Conservation (phyloP, 495 filamentous ascomycete species). For the Lasiosphaeria miniovina region DNA sequence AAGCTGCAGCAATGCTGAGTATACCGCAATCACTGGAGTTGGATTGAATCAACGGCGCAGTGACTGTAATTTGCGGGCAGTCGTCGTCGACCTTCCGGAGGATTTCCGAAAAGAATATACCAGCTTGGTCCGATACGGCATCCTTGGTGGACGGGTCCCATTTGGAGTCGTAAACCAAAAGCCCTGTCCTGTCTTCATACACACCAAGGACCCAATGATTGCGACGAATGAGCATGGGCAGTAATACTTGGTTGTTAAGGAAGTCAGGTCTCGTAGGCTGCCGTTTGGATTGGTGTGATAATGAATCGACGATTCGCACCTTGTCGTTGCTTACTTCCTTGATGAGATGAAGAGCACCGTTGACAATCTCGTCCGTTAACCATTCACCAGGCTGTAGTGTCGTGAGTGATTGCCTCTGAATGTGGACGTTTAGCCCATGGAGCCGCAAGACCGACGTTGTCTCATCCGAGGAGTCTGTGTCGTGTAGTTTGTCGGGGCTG, state of each 20-base stretch:
- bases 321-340: conserved; percentile 3
- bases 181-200: conserved; percentile 4
- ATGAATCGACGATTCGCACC: conserved; percentile 4
- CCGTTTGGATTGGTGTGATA: not conserved
- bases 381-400: conserved; percentile 2
- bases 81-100: conserved; percentile 1
- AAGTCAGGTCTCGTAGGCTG: not conserved
- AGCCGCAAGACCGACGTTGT: conserved; percentile 3
- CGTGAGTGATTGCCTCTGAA: conserved; percentile 1
- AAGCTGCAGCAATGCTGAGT: conserved; percentile 7
- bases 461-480: not conserved
- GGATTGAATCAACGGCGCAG: conserved; percentile 4
- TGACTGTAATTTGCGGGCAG: conserved; percentile 5
- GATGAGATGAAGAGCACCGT: conserved; percentile 8
- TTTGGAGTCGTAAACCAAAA: conserved; percentile 9
- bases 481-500: not conserved
- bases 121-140: conserved; percentile 2
- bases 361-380: conserved; percentile 10
- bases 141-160: not conserved
- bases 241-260: conserved; percentile 1
- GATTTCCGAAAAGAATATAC: conserved; percentile 5
- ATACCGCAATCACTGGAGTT: conserved; percentile 5
- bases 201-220: conserved; percentile 10
- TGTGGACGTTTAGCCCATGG: not conserved
- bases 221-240: conserved; percentile 6